Evolutionary conservation across 148 eudicot species (phyloP).

Genomic region (Silene latifolia): DNA sequence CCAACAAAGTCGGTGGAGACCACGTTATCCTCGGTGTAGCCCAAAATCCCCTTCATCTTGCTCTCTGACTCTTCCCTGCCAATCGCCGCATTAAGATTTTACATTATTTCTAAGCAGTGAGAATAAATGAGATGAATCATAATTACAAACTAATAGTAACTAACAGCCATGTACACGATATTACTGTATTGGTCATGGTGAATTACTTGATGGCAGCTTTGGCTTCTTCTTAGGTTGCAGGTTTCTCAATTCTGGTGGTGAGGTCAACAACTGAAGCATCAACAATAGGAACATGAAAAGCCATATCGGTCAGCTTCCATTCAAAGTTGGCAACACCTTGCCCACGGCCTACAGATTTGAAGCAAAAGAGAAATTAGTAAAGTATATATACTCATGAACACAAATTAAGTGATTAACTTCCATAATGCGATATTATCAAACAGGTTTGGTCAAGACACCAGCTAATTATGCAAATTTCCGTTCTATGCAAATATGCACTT

Average conservation of each 20-base stretch:
- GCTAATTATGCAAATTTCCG: no score
- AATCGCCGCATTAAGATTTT: neutral
- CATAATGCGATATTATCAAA: no score
- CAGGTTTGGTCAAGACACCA: no score
- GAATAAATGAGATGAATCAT: no score
- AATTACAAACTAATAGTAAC: no score
- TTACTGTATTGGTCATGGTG: neutral
- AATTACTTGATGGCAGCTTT: constrained; percentile 64
- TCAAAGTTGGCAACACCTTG: constrained; percentile 61
- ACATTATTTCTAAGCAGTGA: neutral
- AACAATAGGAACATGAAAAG: constrained; percentile 71
- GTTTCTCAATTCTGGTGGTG: constrained; percentile 61
- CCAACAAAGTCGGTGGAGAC: no score
- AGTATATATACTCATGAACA: no score
- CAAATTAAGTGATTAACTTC: no score
- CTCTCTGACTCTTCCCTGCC: constrained; percentile 68
- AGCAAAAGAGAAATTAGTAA: neutral
- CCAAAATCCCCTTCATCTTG: constrained; percentile 66
- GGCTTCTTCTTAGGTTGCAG: constrained; percentile 51
- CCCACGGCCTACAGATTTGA: constrained; percentile 51
- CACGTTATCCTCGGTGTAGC: no score
- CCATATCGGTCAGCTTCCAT: constrained; percentile 71
- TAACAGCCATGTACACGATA: neutral
- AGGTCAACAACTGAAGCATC: no score
- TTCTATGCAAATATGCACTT: no score